Conservation (phyloP, 352 stramenopile genomes). For the Pythium monospermum region DNA sequence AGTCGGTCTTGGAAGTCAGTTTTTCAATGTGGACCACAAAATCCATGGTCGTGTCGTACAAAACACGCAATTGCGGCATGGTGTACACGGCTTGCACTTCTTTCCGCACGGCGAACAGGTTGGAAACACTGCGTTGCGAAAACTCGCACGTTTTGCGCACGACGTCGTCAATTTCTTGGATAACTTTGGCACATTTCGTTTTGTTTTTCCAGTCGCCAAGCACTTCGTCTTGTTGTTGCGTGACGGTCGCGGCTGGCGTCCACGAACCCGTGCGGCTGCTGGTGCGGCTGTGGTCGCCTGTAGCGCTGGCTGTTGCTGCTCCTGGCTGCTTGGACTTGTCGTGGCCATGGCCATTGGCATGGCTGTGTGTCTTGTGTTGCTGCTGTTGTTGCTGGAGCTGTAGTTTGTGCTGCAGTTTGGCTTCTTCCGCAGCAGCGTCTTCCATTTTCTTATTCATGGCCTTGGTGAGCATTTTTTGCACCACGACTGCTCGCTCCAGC, state of each 20-base stretch:
- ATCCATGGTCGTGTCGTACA: constrained; percentile 93
- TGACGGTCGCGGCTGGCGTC: constrained; percentile 36
- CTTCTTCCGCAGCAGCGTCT: constrained; percentile 34
- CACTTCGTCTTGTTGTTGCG: constrained; percentile 42
- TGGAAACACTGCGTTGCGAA: constrained; percentile 80
- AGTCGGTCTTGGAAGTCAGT: constrained; percentile 88
- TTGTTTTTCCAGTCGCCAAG: constrained; percentile 78
- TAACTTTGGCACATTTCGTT: constrained; percentile 60
- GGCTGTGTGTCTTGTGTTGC: not conserved
- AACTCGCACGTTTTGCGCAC: constrained; percentile 85
- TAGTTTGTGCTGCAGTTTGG: constrained; percentile 20
- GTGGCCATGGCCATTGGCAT: constrained; percentile 2
- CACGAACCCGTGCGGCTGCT: constrained; percentile 15
- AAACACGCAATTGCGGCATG: constrained; percentile 89
- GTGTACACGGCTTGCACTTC: constrained; percentile 84
- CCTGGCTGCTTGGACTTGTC: too few relatives aligned
- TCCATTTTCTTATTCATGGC: constrained; percentile 76
- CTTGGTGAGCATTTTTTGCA: constrained; percentile 64
- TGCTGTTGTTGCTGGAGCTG: not conserved
- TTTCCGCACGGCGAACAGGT: constrained; percentile 84
- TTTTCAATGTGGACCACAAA: constrained; percentile 93
- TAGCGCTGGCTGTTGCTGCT: too few relatives aligned
- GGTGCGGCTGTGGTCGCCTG: too few relatives aligned
- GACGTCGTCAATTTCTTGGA: constrained; percentile 81
- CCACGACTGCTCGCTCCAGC: constrained; percentile 70